Conservation (phyloP, 2,329 filamentous ascomycete genomes). For the Calonectria pseudoreteaudii region DNA sequence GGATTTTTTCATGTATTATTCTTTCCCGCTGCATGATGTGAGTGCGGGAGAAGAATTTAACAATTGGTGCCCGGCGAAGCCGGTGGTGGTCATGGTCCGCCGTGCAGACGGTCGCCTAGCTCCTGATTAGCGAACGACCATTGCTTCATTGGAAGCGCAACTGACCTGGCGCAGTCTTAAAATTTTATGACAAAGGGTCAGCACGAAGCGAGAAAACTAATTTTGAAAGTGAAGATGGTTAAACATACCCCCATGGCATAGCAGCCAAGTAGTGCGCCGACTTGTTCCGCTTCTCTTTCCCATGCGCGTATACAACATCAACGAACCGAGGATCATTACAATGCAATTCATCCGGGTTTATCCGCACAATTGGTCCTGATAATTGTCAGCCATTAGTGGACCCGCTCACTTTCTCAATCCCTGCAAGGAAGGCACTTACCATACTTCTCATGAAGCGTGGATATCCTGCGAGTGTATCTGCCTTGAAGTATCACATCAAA, state of each 20-base stretch:
- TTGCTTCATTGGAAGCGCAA: neutral
- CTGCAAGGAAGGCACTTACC: slow-evolving; percentile 2
- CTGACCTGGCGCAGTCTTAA: slow-evolving; percentile 6
- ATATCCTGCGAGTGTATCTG: slow-evolving; percentile 25
- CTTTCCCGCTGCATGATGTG: slow-evolving; percentile 7
- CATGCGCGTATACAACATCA: slow-evolving; percentile 15
- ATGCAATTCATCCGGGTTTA: slow-evolving; percentile 23
- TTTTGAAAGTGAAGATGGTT: neutral
- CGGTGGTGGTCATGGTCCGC: slow-evolving; percentile 23
- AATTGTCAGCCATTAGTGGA: slow-evolving; percentile 1
- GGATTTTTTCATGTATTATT: slow-evolving; percentile 10
- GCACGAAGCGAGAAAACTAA: neutral
- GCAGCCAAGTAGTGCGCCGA: slow-evolving; percentile 10
- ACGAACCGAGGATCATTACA: slow-evolving; percentile 21
- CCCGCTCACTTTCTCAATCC: neutral
- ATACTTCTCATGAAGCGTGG: slow-evolving; percentile 22
- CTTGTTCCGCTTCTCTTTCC: slow-evolving; percentile 8
- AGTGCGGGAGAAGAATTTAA: slow-evolving; percentile 22
- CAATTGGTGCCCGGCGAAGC: slow-evolving; percentile 9
- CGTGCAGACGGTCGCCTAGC: slow-evolving; percentile 14
- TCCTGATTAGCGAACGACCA: neutral
- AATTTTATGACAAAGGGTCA: neutral
- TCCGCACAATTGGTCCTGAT: slow-evolving; percentile 23
- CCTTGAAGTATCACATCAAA: slow-evolving; percentile 29
- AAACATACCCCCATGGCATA: slow-evolving; percentile 7